Evolutionary conservation across 306 rosid genomes (phyloP).

Genomic region (Calophaca sinica): DNA sequence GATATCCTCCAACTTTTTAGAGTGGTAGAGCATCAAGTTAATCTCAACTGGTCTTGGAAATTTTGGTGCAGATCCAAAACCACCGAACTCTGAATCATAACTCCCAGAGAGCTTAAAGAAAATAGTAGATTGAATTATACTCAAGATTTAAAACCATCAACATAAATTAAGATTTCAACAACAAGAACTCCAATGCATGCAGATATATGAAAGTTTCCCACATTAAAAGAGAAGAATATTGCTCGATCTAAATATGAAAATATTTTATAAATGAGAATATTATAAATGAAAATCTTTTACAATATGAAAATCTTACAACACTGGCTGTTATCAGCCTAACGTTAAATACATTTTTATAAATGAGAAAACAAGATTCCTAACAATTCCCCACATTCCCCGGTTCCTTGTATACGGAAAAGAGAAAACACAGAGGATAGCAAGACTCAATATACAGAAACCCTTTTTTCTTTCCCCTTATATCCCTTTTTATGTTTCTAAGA

Average conservation of each 20-base stretch:
- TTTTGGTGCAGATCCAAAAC: constrained; percentile 95
- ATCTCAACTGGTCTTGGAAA: constrained; percentile 98
- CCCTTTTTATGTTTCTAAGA: not conserved
- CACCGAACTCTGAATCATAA: constrained; percentile 84
- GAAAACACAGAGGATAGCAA: constrained; percentile 22
- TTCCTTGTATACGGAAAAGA: constrained; percentile 24
- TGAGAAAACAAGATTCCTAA: constrained; percentile 36
- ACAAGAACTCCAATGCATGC: constrained; percentile 27
- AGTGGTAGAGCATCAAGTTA: constrained; percentile 81
- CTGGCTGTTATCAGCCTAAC: constrained; percentile 13
- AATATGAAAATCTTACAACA: constrained; percentile 34
- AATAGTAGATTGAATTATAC: constrained; percentile 39
- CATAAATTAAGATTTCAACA: constrained; percentile 34
- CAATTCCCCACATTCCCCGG: constrained; percentile 6
- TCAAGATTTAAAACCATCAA: constrained; percentile 20
- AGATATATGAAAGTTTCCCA: constrained; percentile 5
- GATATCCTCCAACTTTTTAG: constrained; percentile 70
- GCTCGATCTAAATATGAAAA: not conserved
- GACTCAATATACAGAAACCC: not conserved
- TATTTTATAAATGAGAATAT: not conserved
- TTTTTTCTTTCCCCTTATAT: not conserved
- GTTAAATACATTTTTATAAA: constrained; percentile 15
- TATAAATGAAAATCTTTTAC: not conserved
- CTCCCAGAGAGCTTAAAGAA: constrained; percentile 72
- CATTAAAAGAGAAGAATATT: constrained; percentile 1